These are phyloP conservation scores for Fusarium napiforme DNA, from an alignment of 2,329 filamentous ascomycete genomes.

Conservation along the genomic window DNA sequence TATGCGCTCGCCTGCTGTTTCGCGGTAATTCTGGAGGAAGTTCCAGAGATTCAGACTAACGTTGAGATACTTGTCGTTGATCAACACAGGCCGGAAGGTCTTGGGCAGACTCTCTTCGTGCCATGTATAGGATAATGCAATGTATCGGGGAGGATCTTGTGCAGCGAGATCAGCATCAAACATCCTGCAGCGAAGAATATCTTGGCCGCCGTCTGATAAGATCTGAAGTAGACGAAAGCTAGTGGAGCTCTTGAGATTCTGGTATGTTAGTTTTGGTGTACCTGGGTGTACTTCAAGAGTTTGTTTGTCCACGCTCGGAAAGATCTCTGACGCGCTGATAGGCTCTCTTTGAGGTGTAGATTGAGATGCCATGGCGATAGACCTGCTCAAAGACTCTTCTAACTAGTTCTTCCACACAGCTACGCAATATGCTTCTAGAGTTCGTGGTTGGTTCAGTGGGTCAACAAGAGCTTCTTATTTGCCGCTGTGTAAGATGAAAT, in stretches of 20 bases:
- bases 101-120: not conserved
- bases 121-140: not conserved
- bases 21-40: not conserved
- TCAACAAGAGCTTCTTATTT: rapidly evolving
- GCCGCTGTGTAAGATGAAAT: not conserved
- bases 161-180: not conserved
- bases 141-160: not conserved
- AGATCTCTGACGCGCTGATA: not conserved
- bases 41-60: not conserved
- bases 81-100: not conserved
- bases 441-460: not conserved
- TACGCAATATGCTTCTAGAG: too few species aligned
- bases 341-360: not conserved
- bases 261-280: too few species aligned
- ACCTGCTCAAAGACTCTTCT: rapidly evolving
- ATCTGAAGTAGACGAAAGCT: not conserved
- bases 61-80: not conserved
- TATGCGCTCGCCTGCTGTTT: rapidly evolving
- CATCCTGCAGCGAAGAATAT: not conserved
- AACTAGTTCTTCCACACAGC: not conserved
- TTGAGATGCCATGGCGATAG: not conserved
- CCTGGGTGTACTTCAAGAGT: too few species aligned
- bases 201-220: not conserved
- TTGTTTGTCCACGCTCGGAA: not conserved
- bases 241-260: not conserved